These are phyloP conservation scores for Colletotrichum sp. DNA, from an alignment of 2,329 filamentous ascomycete genomes.

Conservation along the genomic window DNA sequence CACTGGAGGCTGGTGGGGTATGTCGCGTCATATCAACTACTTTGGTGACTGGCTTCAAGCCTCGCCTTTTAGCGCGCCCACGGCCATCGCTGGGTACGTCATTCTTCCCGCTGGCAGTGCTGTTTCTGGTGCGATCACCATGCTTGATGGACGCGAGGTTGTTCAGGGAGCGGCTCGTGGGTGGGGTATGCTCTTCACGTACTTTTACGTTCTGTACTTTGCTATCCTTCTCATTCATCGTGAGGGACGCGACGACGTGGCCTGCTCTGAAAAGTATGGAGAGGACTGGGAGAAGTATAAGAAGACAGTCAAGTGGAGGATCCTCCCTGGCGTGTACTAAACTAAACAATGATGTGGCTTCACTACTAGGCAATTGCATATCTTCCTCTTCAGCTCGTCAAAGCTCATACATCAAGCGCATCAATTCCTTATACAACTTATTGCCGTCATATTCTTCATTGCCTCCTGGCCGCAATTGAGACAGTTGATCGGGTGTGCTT, in stretches of 20 bases:
- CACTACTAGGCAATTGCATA: too few relatives aligned
- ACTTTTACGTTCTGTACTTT: constrained; percentile 87
- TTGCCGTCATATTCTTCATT: too few relatives aligned
- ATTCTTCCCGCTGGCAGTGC: constrained; percentile 45
- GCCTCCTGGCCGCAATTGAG: too few relatives aligned
- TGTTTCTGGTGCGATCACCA: constrained; percentile 44
- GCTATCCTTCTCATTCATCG: constrained; percentile 80
- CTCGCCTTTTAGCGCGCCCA: constrained; percentile 74
- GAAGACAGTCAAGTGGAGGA: constrained; percentile 72
- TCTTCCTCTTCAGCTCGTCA: too few relatives aligned
- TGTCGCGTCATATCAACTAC: constrained; percentile 76
- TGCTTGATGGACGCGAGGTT: constrained; percentile 58
- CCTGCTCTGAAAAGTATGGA: constrained; percentile 82
- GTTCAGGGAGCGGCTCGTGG: constrained; percentile 71
- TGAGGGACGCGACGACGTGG: constrained; percentile 79
- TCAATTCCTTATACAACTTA: too few relatives aligned
- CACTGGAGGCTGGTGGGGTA: constrained; percentile 76
- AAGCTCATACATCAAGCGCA: too few relatives aligned
- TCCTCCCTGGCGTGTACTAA: too few relatives aligned
- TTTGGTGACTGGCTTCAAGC: constrained; percentile 78
- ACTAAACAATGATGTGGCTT: too few relatives aligned
- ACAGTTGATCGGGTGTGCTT: too few relatives aligned
- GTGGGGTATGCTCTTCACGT: constrained; percentile 81
- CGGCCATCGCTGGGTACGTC: constrained; percentile 69
- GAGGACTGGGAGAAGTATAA: constrained; percentile 83